phyloP scores from a whole-genome alignment of 1,284 basidiomycete species.

The Somion occarium region DNA sequence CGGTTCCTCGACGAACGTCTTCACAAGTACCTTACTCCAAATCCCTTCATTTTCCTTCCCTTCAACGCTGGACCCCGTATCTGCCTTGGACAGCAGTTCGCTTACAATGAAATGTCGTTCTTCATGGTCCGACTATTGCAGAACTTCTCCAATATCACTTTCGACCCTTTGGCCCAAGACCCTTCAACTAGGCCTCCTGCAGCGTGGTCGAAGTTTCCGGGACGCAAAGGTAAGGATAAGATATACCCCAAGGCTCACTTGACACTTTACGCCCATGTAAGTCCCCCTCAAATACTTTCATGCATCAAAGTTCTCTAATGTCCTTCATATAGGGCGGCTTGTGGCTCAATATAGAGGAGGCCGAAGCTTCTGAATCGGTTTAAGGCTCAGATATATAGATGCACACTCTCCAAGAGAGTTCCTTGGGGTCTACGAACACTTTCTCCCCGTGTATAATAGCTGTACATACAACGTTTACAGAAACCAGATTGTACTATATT shows the following conservation, averaged over 20 bases:
- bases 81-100: conserved; percentile 55
- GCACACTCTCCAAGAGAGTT: no score
- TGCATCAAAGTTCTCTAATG: not conserved
- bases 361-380: conserved; percentile 5
- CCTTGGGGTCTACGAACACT: no score
- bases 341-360: conserved; percentile 25
- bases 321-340: conserved; percentile 18
- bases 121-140: conserved; percentile 40
- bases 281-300: conserved; percentile 1
- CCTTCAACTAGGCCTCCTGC: conserved; percentile 26
- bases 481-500: conserved; percentile 1
- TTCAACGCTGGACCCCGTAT: conserved; percentile 58
- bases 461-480: not conserved
- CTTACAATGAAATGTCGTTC: conserved; percentile 40
- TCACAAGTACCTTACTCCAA: conserved; percentile 44
- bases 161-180: conserved; percentile 31
- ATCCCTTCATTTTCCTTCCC: conserved; percentile 58
- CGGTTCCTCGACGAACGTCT: conserved; percentile 52
- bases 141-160: conserved; percentile 38
- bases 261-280: conserved; percentile 37
- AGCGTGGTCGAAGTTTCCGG: conserved; percentile 26
- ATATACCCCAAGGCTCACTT: conserved; percentile 33
- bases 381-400: no score
- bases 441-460: not conserved
- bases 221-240: conserved; percentile 33